Evolutionary conservation across 2,329 filamentous ascomycete species (phyloP).

Genomic region (Xylaria sp.): DNA sequence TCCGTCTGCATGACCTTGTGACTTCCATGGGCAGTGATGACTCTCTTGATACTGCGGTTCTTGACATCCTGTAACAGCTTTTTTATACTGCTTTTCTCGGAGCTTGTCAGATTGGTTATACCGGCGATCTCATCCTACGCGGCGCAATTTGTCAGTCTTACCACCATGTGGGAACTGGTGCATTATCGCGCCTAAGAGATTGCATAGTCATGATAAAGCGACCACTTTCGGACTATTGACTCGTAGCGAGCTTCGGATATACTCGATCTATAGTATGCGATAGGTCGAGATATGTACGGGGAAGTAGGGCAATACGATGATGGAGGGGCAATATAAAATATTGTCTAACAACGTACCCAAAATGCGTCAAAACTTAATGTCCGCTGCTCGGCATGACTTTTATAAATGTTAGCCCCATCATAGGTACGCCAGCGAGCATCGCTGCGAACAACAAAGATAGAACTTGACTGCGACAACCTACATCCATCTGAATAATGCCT

Average conservation of each 20-base stretch:
- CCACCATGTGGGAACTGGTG: not conserved
- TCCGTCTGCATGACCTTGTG: slow-evolving; percentile 12
- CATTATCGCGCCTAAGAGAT: too few relatives aligned
- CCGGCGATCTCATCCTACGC: slow-evolving; percentile 44
- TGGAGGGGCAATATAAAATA: too few relatives aligned
- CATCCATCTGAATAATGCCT: slow-evolving; percentile 51
- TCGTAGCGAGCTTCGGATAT: too few relatives aligned
- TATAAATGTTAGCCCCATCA: not conserved
- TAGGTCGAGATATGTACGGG: too few relatives aligned
- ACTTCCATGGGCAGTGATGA: slow-evolving; percentile 2
- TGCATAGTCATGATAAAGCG: too few relatives aligned
- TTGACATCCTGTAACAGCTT: slow-evolving; percentile 14
- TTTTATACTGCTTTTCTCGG: slow-evolving; percentile 11
- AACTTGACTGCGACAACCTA: slow-evolving; percentile 9
- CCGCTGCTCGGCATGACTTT: slow-evolving; percentile 45
- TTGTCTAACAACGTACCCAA: slow-evolving; percentile 40
- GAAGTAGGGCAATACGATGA: too few relatives aligned
- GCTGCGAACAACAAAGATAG: slow-evolving; percentile 29
- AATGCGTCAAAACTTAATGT: slow-evolving; percentile 52
- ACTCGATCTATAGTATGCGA: too few relatives aligned
- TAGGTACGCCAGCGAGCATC: too few relatives aligned
- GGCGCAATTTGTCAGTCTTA: not conserved
- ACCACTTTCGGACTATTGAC: too few relatives aligned
- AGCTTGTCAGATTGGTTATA: slow-evolving; percentile 38
- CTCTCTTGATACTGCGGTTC: not conserved